A percentile compares a stretch with the other conserved stretches of the same genome.
phyloP scores from a whole-genome alignment of 2,329 filamentous ascomycete species.

The Penicillium paneum region DNA sequence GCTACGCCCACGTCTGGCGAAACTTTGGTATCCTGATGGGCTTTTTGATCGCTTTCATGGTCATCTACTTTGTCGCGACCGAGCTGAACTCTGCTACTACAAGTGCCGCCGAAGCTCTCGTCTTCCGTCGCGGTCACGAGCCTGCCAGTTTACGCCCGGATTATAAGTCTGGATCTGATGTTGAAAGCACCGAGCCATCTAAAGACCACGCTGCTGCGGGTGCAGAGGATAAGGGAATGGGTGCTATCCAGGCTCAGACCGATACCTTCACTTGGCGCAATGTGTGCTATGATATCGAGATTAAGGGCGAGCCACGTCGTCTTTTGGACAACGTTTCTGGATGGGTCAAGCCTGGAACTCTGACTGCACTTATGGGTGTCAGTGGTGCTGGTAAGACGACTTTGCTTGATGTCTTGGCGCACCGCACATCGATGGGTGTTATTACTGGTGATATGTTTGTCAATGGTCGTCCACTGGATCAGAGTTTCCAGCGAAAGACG shows the following conservation, averaged over 20 bases:
- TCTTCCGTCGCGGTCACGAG: conserved; percentile 61
- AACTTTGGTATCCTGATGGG: conserved; percentile 68
- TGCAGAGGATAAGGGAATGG: conserved; percentile 5
- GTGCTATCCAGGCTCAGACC: conserved; percentile 57
- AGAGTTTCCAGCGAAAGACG: conserved; percentile 34
- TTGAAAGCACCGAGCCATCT: conserved; percentile 43
- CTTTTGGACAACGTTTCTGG: conserved; percentile 83
- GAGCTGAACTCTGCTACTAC: conserved; percentile 58
- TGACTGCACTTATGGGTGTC: conserved; percentile 87
- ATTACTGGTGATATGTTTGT: conserved; percentile 82
- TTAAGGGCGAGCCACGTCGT: conserved; percentile 69
- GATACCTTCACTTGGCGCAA: conserved; percentile 80
- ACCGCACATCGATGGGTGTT: conserved; percentile 79
- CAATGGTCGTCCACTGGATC: conserved; percentile 66
- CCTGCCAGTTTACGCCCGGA: conserved; percentile 12
- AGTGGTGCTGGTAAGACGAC: conserved; percentile 90
- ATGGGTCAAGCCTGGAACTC: conserved; percentile 86
- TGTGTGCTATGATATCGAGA: conserved; percentile 73
- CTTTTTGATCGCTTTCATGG: conserved; percentile 59
- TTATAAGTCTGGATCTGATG: conserved; percentile 31
- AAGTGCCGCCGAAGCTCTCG: conserved; percentile 71
- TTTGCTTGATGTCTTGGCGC: conserved; percentile 78
- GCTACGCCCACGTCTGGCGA: conserved; percentile 59
- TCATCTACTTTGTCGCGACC: conserved; percentile 55
- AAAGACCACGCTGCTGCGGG: background rate